Evolutionary conservation across 805 yeast genomes (phyloP), one percentile per base, ranked within the genome.

Genomic region (Suhomyces prunicola): DNA sequence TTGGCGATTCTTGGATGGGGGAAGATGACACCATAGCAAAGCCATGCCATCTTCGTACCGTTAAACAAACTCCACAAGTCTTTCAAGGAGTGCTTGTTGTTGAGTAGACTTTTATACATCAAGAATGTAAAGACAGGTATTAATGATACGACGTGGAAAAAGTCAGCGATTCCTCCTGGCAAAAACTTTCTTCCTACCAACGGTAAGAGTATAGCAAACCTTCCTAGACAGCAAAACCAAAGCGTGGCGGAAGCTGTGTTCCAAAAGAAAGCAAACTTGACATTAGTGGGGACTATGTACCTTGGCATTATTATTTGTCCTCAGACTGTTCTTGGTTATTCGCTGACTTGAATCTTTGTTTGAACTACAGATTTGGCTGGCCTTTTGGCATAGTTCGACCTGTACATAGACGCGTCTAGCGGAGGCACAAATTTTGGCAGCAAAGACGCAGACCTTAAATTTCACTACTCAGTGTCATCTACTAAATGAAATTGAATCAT

Each of bases 121-220:
- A 56, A 33, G 31, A 65, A 58, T 5, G 64, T 68, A 2, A 66
- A 46, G 15, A 73, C 58, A 9, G 79, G 78, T 7, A 69, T 53
- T 17, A 71, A 53, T 1, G 78, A 57, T 27, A 75, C 74, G 9
- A 69, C 68, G 46, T 74, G 79, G 59, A 84, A 80, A 67, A 84
- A 86, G 57, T 82, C 87, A 45, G 88, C 88, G 10, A 87, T 82
- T 0, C 90, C 91, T 6, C 86, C 90, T 1, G 90, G 87, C 19
- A 86, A 65, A 57, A 84, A 86, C 57, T 73, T 74, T 31, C 83
- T 67, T 0, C 90, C 88, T n/a, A 84, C 89, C 24, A 87, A 67
- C 0, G 89, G 88, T 45, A 82, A 68, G 29, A 87, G 68, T 1
- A 85, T 67, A 12, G 76, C 51, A 56, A 85, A 74, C 46, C 93